phyloP scores from a whole-genome alignment of 441 rosid species.

The Gossypium schwendimanii region DNA sequence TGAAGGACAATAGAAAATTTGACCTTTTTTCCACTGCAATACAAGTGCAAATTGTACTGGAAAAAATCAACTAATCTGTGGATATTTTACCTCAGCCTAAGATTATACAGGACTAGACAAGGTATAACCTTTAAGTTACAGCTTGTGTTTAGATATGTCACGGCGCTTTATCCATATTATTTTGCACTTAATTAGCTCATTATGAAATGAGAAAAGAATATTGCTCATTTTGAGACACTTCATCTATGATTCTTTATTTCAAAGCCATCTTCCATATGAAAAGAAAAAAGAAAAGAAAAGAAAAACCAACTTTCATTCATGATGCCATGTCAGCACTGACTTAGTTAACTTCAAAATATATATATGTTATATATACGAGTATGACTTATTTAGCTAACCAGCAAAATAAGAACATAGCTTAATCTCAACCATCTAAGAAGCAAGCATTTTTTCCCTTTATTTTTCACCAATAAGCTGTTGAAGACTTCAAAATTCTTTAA shows the following conservation, averaged over 20 bases:
- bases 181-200: neutral
- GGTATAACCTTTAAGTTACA: neutral
- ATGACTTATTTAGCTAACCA: neutral
- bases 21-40: neutral
- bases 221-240: neutral
- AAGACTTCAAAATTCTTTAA: neutral
- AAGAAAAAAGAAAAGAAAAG: too few relatives aligned
- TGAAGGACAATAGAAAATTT: neutral
- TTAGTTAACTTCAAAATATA: neutral
- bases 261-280: neutral
- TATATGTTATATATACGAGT: neutral
- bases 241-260: neutral
- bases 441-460: neutral
- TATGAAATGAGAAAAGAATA: neutral
- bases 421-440: neutral
- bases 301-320: neutral
- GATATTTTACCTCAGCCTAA: neutral
- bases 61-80: neutral
- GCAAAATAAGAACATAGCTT: neutral
- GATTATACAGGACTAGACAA: neutral
- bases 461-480: neutral
- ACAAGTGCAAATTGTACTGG: neutral
- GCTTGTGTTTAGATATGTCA: neutral
- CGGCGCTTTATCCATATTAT: neutral
- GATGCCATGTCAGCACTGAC: neutral